Percentiles rank a stretch among this genome's conserved stretches.
Evolutionary conservation across 192 early-diverging fungal species (phyloP).

Genomic region (Gamsiella multidivaricata): DNA sequence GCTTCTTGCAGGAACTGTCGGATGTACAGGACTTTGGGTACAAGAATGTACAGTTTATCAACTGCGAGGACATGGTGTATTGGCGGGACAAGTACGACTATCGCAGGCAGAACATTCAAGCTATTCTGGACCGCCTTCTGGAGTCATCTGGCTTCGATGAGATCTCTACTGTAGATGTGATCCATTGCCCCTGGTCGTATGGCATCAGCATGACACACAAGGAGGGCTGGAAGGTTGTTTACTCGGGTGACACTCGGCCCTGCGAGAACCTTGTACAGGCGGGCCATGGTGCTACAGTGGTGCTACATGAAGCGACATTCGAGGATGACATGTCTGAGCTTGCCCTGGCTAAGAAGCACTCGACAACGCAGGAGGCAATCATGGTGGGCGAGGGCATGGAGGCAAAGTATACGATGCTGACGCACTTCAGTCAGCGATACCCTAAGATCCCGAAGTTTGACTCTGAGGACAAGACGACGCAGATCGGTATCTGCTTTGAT

Average conservation of each 20-base stretch:
- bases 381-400: constrained; percentile 87
- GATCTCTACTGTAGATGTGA: constrained; percentile 76
- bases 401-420: constrained; percentile 85
- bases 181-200: constrained; percentile 87
- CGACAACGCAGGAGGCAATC: constrained; percentile 89
- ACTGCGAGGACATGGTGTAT: constrained; percentile 63
- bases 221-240: constrained; percentile 83
- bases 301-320: constrained; percentile 95
- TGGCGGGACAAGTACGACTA: constrained; percentile 29
- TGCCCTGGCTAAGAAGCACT: constrained; percentile 85
- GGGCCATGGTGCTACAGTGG: constrained; percentile 76
- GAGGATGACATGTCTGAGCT: constrained; percentile 76
- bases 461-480: constrained; percentile 46
- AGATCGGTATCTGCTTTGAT: constrained; percentile 82
- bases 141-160: constrained; percentile 62
- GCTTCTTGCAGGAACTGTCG: constrained; percentile 74
- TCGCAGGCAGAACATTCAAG: background rate
- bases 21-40: constrained; percentile 76
- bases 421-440: constrained; percentile 97
- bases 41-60: constrained; percentile 60
- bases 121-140: constrained; percentile 25
- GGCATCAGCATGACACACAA: constrained; percentile 77
- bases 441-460: constrained; percentile 79
- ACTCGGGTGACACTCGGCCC: constrained; percentile 96
- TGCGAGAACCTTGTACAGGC: constrained; percentile 74